Evolutionary conservation across 352 stramenopile genomes (phyloP).

Genomic region (Pythium sukuiense): DNA sequence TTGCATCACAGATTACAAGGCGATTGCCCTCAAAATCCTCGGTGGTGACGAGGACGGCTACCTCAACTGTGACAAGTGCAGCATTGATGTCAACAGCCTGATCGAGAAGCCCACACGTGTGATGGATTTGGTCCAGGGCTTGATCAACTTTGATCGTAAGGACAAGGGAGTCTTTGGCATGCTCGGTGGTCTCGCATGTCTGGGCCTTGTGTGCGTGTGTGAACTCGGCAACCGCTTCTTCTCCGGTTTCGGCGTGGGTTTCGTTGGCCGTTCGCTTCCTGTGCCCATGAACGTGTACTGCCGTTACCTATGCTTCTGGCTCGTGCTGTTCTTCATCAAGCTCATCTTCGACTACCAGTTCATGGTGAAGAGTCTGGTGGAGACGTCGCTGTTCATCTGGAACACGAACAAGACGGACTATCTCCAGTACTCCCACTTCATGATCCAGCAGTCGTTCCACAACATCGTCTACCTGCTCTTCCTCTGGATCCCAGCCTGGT

Average conservation of each 20-base stretch:
- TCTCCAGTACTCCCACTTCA: slow-evolving; percentile 80
- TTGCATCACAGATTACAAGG: slow-evolving; percentile 58
- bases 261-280: slow-evolving; percentile 71
- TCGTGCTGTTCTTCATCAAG: slow-evolving; percentile 73
- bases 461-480: slow-evolving; percentile 86
- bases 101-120: slow-evolving; percentile 65
- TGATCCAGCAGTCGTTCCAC: slow-evolving; percentile 80
- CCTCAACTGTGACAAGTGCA: slow-evolving; percentile 79
- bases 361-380: slow-evolving; percentile 82
- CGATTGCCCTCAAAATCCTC: slow-evolving; percentile 51
- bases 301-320: slow-evolving; percentile 84
- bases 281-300: slow-evolving; percentile 71
- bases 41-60: slow-evolving; percentile 48
- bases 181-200: slow-evolving; percentile 46
- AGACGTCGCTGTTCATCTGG: slow-evolving; percentile 87
- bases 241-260: slow-evolving; percentile 66
- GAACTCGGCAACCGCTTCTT: slow-evolving; percentile 77
- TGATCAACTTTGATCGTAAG: slow-evolving; percentile 49
- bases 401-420: slow-evolving; percentile 72
- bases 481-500: slow-evolving; percentile 78
- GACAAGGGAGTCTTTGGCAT: slow-evolving; percentile 67
- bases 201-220: slow-evolving; percentile 54
- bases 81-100: slow-evolving; percentile 62
- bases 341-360: slow-evolving; percentile 87
- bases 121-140: slow-evolving; percentile 47